A percentile compares a stretch with the other conserved stretches of the same genome.
Conservation (phyloP, 768 basidiomycete species). For the Gyrodon lividus region DNA sequence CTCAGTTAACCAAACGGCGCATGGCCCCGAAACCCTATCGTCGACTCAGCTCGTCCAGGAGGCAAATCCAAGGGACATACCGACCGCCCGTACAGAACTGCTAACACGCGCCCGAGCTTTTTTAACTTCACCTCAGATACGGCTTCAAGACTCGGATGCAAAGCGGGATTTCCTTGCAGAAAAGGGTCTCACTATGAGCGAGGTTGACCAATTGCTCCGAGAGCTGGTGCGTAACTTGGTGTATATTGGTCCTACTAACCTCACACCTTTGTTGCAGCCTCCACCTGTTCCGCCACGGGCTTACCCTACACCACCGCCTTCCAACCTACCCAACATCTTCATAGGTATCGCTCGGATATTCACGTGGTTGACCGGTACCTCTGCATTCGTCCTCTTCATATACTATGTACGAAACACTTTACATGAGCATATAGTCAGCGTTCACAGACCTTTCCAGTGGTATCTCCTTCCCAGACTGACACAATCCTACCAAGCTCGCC, state of each 20-base stretch:
- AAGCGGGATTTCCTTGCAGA: slow-evolving; percentile 67
- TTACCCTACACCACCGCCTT: slow-evolving; percentile 70
- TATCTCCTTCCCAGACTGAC: slow-evolving; percentile 67
- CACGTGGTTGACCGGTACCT: slow-evolving; percentile 65
- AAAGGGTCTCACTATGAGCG: slow-evolving; percentile 63
- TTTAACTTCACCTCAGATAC: slow-evolving; percentile 63
- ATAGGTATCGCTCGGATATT: slow-evolving; percentile 59
- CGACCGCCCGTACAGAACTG: slow-evolving; percentile 41
- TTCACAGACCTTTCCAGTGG: slow-evolving; percentile 42
- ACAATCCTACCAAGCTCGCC: slow-evolving; percentile 57
- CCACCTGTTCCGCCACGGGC: slow-evolving; percentile 68
- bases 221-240: slow-evolving; percentile 45
- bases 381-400: slow-evolving; percentile 53
- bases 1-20: background rate
- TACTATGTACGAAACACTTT: slow-evolving; percentile 56
- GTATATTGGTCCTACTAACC: background rate
- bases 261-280: slow-evolving; percentile 21
- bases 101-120: slow-evolving; percentile 60
- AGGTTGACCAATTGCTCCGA: slow-evolving; percentile 58
- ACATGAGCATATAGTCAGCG: background rate
- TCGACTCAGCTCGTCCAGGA: slow-evolving; percentile 2
- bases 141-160: slow-evolving; percentile 50
- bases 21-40: background rate
- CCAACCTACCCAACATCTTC: slow-evolving; percentile 66
- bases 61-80: background rate